Percentiles rank a stretch among this genome's conserved stretches.
These are phyloP conservation scores for Chlamydomonas asymmetrica DNA, from an alignment of 139 green algal genomes.

Conservation along the genomic window DNA sequence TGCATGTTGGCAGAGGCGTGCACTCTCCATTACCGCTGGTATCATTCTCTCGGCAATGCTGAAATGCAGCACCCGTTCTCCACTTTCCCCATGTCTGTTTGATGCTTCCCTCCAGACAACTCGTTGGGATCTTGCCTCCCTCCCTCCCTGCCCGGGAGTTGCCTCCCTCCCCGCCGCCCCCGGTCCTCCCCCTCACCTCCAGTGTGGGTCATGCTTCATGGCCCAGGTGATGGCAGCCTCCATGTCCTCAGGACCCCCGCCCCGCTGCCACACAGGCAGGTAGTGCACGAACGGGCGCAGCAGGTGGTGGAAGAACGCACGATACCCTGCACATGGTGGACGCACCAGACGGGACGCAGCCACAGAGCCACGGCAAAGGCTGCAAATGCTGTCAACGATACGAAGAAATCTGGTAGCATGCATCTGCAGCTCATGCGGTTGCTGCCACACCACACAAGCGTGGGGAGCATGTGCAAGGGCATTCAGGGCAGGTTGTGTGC, in stretches of 20 bases:
- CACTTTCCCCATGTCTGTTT: too few relatives aligned
- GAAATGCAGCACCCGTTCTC: too few relatives aligned
- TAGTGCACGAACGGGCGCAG: slow-evolving; percentile 38
- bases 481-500: not conserved
- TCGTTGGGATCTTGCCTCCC: too few relatives aligned
- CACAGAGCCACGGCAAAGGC: not conserved
- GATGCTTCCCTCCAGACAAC: too few relatives aligned
- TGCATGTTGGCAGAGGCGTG: too few relatives aligned
- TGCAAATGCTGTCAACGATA: not conserved
- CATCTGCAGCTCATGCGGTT: not conserved
- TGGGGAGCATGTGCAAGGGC: not conserved
- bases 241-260: slow-evolving; percentile 30
- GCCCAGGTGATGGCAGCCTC: slow-evolving; percentile 34
- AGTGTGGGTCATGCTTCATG: too few relatives aligned
- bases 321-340: not conserved
- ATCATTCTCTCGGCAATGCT: too few relatives aligned
- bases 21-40: too few relatives aligned
- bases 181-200: too few relatives aligned
- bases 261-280: slow-evolving; percentile 28
- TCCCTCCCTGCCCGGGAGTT: too few relatives aligned
- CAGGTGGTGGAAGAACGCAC: slow-evolving; percentile 46
- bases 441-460: not conserved
- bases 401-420: not conserved
- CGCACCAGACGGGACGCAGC: not conserved
- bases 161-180: too few relatives aligned